These are phyloP conservation scores for Aspergillus glaucus DNA, from an alignment of 2,329 filamentous ascomycete species.

Conservation along the genomic window DNA sequence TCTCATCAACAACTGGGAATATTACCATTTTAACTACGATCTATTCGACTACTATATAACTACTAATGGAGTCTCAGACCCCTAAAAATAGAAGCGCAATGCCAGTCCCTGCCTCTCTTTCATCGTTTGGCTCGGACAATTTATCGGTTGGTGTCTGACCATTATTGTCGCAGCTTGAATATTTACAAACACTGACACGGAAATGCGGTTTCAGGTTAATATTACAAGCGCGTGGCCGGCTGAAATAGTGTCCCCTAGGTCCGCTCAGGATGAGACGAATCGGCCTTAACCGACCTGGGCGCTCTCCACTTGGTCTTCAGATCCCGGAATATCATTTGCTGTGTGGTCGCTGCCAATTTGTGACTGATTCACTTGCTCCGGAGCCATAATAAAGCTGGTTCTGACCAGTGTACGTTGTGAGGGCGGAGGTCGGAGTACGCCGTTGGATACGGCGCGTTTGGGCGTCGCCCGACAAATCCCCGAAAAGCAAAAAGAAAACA, in stretches of 20 bases:
- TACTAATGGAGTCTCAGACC: too few species aligned
- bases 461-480: too few species aligned
- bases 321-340: not conserved
- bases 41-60: too few species aligned
- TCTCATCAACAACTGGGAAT: too few species aligned
- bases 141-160: not conserved
- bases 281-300: constrained; percentile 9
- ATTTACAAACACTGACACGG: constrained; percentile 1
- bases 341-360: not conserved
- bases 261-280: constrained; percentile 16
- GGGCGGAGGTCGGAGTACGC: not conserved
- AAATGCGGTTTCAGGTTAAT: constrained; percentile 17
- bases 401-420: not conserved
- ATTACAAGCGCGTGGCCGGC: constrained; percentile 2
- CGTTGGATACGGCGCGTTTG: too few species aligned
- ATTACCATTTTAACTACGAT: too few species aligned
- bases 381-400: not conserved
- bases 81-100: too few species aligned
- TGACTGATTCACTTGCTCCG: constrained; percentile 1
- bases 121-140: too few species aligned
- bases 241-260: constrained; percentile 4
- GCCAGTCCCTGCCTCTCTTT: too few species aligned
- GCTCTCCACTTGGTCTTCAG: constrained; percentile 6
- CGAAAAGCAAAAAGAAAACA: too few species aligned
- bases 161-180: not conserved